phyloP scores from a whole-genome alignment of 805 yeast genomes.

The Wickerhamiella hasegawae region DNA sequence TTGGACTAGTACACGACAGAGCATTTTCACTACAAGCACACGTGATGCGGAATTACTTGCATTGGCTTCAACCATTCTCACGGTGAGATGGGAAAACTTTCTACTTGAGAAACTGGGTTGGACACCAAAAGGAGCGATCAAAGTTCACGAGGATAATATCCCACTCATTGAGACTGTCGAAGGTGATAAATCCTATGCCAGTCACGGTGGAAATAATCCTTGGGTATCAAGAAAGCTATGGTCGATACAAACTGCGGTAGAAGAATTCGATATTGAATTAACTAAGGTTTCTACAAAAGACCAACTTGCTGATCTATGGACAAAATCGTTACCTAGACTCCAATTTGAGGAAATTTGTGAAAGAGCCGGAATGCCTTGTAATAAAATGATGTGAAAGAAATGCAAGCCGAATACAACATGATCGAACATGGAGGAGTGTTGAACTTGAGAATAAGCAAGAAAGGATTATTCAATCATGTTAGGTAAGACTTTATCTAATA shows the following conservation, averaged over 20 bases:
- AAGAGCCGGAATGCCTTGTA: too few species aligned
- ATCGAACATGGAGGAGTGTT: too few species aligned
- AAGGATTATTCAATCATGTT: too few species aligned
- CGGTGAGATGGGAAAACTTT: background rate
- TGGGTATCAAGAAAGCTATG: background rate
- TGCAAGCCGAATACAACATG: too few species aligned
- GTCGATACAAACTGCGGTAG: background rate
- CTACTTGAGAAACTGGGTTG: background rate
- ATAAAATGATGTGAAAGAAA: too few species aligned
- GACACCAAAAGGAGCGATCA: background rate
- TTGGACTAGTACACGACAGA: background rate
- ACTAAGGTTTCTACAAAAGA: background rate
- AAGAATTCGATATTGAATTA: background rate
- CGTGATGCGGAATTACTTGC: background rate
- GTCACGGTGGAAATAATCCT: background rate
- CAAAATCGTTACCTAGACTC: background rate
- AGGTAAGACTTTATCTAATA: too few species aligned
- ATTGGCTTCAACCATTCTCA: background rate
- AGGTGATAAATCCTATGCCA: background rate
- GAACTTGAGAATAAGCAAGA: too few species aligned
- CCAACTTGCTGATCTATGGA: background rate
- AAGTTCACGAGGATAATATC: background rate
- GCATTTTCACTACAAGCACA: background rate
- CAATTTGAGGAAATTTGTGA: too few species aligned
- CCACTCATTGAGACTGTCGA: background rate